Evolutionary conservation across 176 grass and related monocot genomes (phyloP).

Genomic region (Saccharum officinarum): DNA sequence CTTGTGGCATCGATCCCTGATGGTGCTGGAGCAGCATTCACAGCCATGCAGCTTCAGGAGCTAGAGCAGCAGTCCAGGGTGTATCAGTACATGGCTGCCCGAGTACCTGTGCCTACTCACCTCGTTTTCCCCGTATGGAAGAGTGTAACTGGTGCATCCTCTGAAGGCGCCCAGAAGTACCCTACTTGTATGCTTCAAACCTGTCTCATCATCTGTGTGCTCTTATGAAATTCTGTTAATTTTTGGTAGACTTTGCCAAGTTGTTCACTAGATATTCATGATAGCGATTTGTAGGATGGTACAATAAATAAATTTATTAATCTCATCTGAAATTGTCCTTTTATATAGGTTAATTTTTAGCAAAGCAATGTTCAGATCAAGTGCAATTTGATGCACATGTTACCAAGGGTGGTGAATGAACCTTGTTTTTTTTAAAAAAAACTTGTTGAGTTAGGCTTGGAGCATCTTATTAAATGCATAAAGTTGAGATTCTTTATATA

Average conservation of each 20-base stretch:
- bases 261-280: not conserved
- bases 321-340: not conserved
- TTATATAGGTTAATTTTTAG: not conserved
- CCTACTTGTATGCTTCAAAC: conserved; percentile 68
- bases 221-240: not conserved
- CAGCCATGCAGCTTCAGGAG: conserved; percentile 86
- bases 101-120: conserved; percentile 88
- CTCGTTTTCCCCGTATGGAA: conserved; percentile 98
- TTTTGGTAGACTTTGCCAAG: not conserved
- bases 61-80: conserved; percentile 94
- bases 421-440: not conserved
- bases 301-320: not conserved
- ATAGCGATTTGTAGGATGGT: not conserved
- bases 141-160: conserved; percentile 76
- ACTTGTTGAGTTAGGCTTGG: not conserved
- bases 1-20: conserved; percentile 53
- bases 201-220: not conserved
- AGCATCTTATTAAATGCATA: not conserved
- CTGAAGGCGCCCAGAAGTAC: conserved; percentile 75
- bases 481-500: conserved; percentile 3
- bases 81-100: conserved; percentile 91
- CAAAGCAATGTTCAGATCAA: not conserved
- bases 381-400: conserved; percentile 16
- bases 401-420: not conserved
- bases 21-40: conserved; percentile 66